Evolutionary conservation across 106 monocot species (phyloP).

Genomic region (Chionographis japonica): DNA sequence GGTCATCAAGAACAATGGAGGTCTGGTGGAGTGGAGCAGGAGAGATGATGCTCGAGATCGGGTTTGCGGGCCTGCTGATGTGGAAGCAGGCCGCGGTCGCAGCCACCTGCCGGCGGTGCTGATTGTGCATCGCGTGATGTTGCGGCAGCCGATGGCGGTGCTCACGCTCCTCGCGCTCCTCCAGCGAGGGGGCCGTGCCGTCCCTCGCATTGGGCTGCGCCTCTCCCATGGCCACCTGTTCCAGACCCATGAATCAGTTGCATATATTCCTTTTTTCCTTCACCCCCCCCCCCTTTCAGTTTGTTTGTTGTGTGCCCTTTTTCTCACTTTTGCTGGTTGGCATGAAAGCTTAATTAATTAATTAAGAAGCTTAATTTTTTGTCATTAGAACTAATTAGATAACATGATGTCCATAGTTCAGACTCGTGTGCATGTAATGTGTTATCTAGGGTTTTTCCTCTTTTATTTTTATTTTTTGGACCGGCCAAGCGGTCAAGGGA

Average conservation of each 20-base stretch:
- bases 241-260: background rate
- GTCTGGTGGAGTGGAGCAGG: constrained; percentile 33
- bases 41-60: constrained; percentile 46
- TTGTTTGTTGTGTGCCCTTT: background rate
- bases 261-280: background rate
- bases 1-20: constrained; percentile 36
- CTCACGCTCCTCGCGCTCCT: constrained; percentile 27
- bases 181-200: constrained; percentile 9
- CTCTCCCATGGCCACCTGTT: constrained; percentile 49
- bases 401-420: too few relatives aligned
- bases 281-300: background rate
- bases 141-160: constrained; percentile 10
- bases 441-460: too few relatives aligned
- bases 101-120: constrained; percentile 10
- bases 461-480: too few relatives aligned
- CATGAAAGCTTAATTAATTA: too few relatives aligned
- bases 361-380: too few relatives aligned
- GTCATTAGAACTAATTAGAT: too few relatives aligned
- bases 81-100: constrained; percentile 29
- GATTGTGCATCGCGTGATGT: constrained; percentile 12
- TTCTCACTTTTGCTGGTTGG: background rate
- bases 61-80: constrained; percentile 39
- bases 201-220: constrained; percentile 19
- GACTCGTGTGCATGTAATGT: too few relatives aligned
- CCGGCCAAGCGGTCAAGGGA: too few relatives aligned